Base-by-base conservation (phyloP, 169 alveolate genomes). In the Cryptosporidium ubiquitum region DNA sequence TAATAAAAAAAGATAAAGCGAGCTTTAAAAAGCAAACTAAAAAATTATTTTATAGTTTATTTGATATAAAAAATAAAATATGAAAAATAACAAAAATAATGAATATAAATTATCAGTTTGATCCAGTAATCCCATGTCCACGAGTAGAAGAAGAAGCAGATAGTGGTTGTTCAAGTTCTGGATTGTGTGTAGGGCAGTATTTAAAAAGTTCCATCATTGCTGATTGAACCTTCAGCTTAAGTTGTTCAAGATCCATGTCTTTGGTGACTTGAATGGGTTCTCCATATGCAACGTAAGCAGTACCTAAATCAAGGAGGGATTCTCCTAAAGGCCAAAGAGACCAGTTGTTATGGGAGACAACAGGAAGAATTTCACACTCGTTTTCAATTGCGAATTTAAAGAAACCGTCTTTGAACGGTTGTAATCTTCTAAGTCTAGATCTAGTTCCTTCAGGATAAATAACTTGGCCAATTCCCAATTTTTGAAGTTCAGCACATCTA, bases 361-460 rank as follows among this genome's bases (percentile, higher is more conserved):
- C 92, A 44, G 98, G 98, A 58, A 95, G 86, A 39, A 95, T 93
- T 75, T 93, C 95, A 70, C 84, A 70, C 55, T 92, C 95, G 52
- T 95, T 86, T 44, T 95, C 97, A n/a, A 93, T 84, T 35, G 98
- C 96, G 86, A 95, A 92, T 68, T 94, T 84, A 93, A 95, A 95
- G 92, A 95, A 95, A 29, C 98, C 98, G 79, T 95, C 91, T 86
- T 91, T 95, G 91, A 95, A 95, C 35, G 94, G 94, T 79, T 93
- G 96, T 29, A 95, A 93, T 31, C 92, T 74, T n/a, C 98, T 96
- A 52, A 75, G 91, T 84, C 70, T 73, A 55, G 95, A 89, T 44
- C 98, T 91, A 29, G 96, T 95, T 26, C 97, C 98, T 74, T 95
- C 98, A 0, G 98, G 98, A 84, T 91, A 95, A 49, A 95, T 94